phyloP scores from a whole-genome alignment of 768 basidiomycete species.

The Cystofilobasidium macerans region DNA sequence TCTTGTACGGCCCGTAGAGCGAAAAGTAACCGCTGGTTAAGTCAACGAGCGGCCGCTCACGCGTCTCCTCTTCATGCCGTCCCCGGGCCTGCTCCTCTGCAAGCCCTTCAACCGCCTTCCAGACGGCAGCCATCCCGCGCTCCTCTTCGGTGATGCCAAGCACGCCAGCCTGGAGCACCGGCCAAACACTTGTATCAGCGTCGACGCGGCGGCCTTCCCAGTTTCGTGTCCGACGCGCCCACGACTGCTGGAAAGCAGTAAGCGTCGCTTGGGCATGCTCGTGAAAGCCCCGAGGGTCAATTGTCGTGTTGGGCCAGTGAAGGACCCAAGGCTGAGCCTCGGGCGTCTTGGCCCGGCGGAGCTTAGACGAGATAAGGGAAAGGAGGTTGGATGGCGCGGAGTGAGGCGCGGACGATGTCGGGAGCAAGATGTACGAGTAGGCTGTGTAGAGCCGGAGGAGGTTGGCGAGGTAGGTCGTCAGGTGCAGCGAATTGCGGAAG shows the following conservation, averaged over 20 bases:
- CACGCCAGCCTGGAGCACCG: slow-evolving; percentile 80
- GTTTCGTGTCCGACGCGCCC: slow-evolving; percentile 24
- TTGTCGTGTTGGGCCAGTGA: slow-evolving; percentile 55
- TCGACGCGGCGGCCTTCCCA: slow-evolving; percentile 31
- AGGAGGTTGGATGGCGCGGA: slow-evolving; percentile 12
- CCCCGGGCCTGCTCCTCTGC: slow-evolving; percentile 26
- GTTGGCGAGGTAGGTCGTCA: slow-evolving; percentile 74
- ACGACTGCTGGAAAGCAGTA: slow-evolving; percentile 49
- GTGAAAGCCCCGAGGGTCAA: slow-evolving; percentile 62
- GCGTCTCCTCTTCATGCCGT: slow-evolving; percentile 36
- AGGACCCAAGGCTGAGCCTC: slow-evolving; percentile 43
- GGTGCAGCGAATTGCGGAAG: slow-evolving; percentile 49
- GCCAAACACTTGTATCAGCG: slow-evolving; percentile 53
- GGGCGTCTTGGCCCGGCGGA: slow-evolving; percentile 22
- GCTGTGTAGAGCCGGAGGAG: slow-evolving; percentile 58
- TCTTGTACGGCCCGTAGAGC: slow-evolving; percentile 66
- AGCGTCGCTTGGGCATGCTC: slow-evolving; percentile 50
- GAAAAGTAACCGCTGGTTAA: slow-evolving; percentile 95
- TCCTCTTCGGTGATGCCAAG: slow-evolving; percentile 82
- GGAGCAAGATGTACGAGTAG: slow-evolving; percentile 57
- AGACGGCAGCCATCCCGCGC: slow-evolving; percentile 40
- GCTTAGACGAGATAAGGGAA: slow-evolving; percentile 17
- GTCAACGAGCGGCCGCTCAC: slow-evolving; percentile 46
- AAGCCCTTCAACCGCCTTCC: slow-evolving; percentile 33
- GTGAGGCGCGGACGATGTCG: slow-evolving; percentile 31